These are phyloP conservation scores for Aspergillus tubingensis DNA, from an alignment of 2,329 filamentous ascomycete species.

Conservation along the genomic window DNA sequence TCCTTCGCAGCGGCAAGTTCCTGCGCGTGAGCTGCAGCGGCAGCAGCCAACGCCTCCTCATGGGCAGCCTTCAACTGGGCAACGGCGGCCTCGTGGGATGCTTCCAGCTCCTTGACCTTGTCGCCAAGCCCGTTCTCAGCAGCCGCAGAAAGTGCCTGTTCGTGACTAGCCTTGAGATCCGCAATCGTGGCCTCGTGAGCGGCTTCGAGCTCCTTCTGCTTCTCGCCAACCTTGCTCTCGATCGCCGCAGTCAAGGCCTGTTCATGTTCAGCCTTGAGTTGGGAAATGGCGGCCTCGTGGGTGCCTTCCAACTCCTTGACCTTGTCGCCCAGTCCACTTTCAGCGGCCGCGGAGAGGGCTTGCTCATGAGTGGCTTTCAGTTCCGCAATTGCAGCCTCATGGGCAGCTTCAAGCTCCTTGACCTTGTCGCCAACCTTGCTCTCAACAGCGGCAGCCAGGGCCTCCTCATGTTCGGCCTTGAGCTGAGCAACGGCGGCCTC, in stretches of 20 bases:
- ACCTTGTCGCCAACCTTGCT: neutral
- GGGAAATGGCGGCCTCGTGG: conserved; percentile 18
- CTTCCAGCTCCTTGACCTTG: conserved; percentile 32
- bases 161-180: conserved; percentile 21
- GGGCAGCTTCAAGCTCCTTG: conserved; percentile 2
- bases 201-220: conserved; percentile 31
- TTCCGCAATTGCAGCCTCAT: neutral
- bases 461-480: neutral
- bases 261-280: conserved; percentile 37
- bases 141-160: conserved; percentile 24
- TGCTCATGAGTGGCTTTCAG: neutral
- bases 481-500: conserved; percentile 30
- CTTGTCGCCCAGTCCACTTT: conserved; percentile 30
- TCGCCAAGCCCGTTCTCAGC: conserved; percentile 23
- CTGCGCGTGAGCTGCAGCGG: conserved; percentile 34
- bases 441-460: conserved; percentile 8
- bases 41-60: conserved; percentile 25
- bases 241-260: conserved; percentile 23
- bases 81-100: conserved; percentile 32
- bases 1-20: conserved; percentile 37
- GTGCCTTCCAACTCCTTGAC: conserved; percentile 26
- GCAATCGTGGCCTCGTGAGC: conserved; percentile 34
- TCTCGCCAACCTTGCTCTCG: conserved; percentile 24
- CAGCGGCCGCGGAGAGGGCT: neutral
- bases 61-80: conserved; percentile 24